Evolutionary conservation across 257 asterid genomes (phyloP), one percentile per base, ranked within the genome.

Genomic region (Gardenia jasminoides): DNA sequence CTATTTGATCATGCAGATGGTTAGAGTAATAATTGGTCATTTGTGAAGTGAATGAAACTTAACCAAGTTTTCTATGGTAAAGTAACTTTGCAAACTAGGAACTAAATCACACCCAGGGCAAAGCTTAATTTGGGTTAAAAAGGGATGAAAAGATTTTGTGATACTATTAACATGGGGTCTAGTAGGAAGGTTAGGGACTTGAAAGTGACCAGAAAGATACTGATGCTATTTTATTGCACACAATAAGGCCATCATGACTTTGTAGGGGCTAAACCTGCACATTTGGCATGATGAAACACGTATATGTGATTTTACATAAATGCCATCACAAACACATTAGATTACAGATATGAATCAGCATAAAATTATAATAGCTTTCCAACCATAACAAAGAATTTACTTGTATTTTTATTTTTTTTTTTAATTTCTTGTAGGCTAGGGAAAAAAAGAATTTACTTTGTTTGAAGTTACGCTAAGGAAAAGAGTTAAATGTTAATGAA

Each of bases 151-250:
- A 75, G 78, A 75, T 75, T 75, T 75, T 75, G 70, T 75, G 70
- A 61, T 26, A 13, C 56, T 50, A 12, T n/a, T 24, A 15, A 19
- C 59, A 30, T 33, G 33, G 70, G 30, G 6, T 7, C 68, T 43
- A n/a, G 3, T 59, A 59, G 68, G 70, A 43, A 59, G 70, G 46
- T 61, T 75, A 39, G 30, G 43, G 70, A 75, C 79, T 75, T 61
- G 79, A 75, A 33, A 75, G 79, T 41, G 70, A 75, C 79, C 26
- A 43, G 47, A n/a, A 75, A 61, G 39, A 65, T 59, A 3, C 46
- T 13, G 4, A 5, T 26, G 7, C 28, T 39, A 16, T 7, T 12
- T 2, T 65, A 13, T 59, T 59, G 31, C 24, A 4, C 46, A 6
- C 17, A 67, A 6, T 33, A 36, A 19, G 24, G 47, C n/a, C 47